Evolutionary conservation across 148 eudicot species (phyloP).

Genomic region (Oxyria digyna): DNA sequence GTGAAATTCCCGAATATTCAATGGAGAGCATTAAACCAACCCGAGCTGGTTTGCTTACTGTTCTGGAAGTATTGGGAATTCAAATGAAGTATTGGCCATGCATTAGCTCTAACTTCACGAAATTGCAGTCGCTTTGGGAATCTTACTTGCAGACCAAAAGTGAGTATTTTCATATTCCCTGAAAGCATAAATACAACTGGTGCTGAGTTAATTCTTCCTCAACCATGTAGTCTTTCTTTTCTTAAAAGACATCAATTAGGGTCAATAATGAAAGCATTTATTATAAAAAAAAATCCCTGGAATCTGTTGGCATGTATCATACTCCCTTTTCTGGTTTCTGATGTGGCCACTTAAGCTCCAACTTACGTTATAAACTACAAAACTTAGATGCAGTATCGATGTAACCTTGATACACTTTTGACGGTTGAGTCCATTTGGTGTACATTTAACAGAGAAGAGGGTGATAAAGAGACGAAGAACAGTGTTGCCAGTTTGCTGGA

Average conservation of each 20-base stretch:
- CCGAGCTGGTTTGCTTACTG: slow-evolving; percentile 50
- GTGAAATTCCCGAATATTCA: slow-evolving; percentile 47
- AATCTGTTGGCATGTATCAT: not conserved
- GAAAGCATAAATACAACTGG: not conserved
- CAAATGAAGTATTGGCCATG: slow-evolving; percentile 70
- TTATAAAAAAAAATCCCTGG: not conserved
- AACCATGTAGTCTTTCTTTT: not conserved
- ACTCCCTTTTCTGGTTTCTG: not conserved
- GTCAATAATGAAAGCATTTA: not conserved
- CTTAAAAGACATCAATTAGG: not conserved
- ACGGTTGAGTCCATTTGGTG: not conserved
- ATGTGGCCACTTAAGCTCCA: no score
- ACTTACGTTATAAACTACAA: not conserved
- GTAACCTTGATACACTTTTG: not conserved
- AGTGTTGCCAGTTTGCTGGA: slow-evolving; percentile 46
- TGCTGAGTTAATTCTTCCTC: not conserved
- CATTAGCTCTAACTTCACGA: slow-evolving; percentile 26
- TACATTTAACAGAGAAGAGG: slow-evolving; percentile 26
- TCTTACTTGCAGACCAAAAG: slow-evolving; percentile 31
- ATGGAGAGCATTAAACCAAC: slow-evolving; percentile 43
- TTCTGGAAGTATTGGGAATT: slow-evolving; percentile 59
- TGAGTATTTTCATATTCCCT: slow-evolving; percentile 27
- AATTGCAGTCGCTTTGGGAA: slow-evolving; percentile 56
- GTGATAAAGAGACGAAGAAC: slow-evolving; percentile 24
- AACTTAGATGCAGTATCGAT: not conserved